Conservation (phyloP, 768 basidiomycete species). For the Leccinum disarticulatum region DNA sequence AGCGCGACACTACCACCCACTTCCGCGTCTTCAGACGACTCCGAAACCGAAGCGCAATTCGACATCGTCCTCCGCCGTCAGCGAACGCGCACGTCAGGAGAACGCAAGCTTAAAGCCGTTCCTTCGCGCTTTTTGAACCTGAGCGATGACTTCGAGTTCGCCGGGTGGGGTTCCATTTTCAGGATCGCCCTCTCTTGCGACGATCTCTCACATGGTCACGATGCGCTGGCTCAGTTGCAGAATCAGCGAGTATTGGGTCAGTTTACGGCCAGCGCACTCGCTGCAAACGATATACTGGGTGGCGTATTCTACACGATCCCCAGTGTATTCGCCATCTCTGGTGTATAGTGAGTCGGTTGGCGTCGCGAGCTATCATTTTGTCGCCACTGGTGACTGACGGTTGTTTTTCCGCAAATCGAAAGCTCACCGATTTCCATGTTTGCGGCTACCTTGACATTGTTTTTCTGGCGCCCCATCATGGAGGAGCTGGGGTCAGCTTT, state of each 20-base stretch:
- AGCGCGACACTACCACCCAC: constrained; percentile 37
- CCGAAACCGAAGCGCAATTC: constrained; percentile 46
- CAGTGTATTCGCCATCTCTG: constrained; percentile 56
- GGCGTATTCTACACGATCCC: constrained; percentile 72
- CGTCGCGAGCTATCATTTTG: not conserved
- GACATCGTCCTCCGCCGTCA: constrained; percentile 63
- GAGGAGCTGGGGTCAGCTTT: constrained; percentile 69
- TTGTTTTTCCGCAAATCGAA: not conserved
- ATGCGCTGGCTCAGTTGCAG: constrained; percentile 30
- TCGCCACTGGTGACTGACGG: not conserved
- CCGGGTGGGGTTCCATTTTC: constrained; percentile 63
- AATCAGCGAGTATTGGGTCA: constrained; percentile 53
- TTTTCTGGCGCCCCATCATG: constrained; percentile 76
- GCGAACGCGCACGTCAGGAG: constrained; percentile 45
- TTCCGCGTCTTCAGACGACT: constrained; percentile 28
- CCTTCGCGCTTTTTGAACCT: constrained; percentile 66
- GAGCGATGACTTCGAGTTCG: constrained; percentile 65
- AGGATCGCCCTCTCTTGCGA: constrained; percentile 45
- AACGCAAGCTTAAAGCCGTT: constrained; percentile 37
- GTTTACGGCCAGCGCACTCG: constrained; percentile 63
- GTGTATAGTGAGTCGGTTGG: constrained; percentile 55
- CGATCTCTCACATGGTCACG: constrained; percentile 39
- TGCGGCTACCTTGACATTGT: constrained; percentile 58
- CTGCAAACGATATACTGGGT: constrained; percentile 66
- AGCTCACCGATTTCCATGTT: constrained; percentile 72